Evolutionary conservation across 768 basidiomycete species (phyloP), one percentile per base, ranked within the genome.

Genomic region (Thelephora ganbajun): DNA sequence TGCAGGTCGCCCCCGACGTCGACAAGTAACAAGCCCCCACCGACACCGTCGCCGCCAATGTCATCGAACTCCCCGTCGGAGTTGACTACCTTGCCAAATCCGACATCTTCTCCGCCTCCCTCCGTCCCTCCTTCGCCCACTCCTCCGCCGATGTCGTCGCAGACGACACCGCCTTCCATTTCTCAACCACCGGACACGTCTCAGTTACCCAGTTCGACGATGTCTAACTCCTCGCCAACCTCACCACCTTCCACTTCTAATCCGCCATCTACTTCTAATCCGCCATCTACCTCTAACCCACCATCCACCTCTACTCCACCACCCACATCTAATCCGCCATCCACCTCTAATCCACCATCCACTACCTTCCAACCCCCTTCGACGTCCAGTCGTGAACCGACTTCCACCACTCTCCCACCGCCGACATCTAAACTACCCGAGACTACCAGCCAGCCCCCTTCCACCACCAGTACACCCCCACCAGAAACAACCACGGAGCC

Each of bases 91-190:
- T 30, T 9, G 44, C 13, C 51, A 22, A 41, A 16, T 4, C 39
- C 39, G 18, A 18, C 22, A 18, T 41, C 39, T 41, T 41, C 39
- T 9, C 12, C 37, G 11, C 20, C 39, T 22, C 3, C 39, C 7
- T 9, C 39, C 22, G 22, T 41, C 22, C 18, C 51, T 12, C 18
- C 53, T 14, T 12, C 50, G 12, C 39, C 44, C 11, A 23, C 51
- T 44, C 35, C 56, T 46, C 39, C 59, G 23, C 54, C 53, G 36
- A 50, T 60, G 37, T 33, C 57, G 47, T 54, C 57, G 39, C 49
- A 48, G 22, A 46, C 43, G 23, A 16, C 51, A 0, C 33, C 47
- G 6, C 20, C 45, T 11, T 9, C 41, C 3, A 33, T 48, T 2
- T 37, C 42, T 44, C 49, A 43, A 22, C 18, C 43, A 11, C 36